These are phyloP conservation scores for Solanum clarkiae DNA, from an alignment of 257 asterid species.

Conservation along the genomic window DNA sequence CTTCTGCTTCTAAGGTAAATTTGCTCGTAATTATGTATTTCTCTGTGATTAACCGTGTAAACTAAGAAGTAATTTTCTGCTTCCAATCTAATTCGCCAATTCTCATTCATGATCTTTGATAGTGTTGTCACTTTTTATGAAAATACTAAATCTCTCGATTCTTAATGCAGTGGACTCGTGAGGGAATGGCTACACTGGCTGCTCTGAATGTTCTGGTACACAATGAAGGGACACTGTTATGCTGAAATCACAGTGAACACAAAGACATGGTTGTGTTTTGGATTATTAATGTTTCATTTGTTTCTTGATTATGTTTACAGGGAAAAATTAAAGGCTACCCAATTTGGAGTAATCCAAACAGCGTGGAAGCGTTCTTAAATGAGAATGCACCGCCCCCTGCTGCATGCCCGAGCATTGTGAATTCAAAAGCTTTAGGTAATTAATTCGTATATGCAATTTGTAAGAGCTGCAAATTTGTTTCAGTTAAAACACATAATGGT, in stretches of 20 bases:
- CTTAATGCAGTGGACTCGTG: conserved; percentile 88
- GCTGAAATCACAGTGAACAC: background rate
- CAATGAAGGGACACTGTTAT: background rate
- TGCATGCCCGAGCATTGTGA: conserved; percentile 91
- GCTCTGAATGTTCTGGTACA: conserved; percentile 90
- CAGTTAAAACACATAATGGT: background rate
- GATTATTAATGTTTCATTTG: background rate
- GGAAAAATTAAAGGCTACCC: conserved; percentile 88
- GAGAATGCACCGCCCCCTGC: conserved; percentile 71
- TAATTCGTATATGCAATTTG: background rate
- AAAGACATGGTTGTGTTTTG: background rate
- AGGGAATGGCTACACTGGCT: conserved; percentile 98
- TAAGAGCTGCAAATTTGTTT: background rate
- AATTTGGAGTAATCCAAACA: conserved; percentile 62
- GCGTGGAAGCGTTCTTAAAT: conserved; percentile 56
- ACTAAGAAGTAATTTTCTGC: background rate
- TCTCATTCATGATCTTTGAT: background rate
- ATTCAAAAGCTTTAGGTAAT: conserved; percentile 74
- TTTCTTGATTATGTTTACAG: conserved; percentile 15
- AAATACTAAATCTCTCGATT: background rate
- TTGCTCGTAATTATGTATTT: background rate
- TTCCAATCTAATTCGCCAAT: background rate
- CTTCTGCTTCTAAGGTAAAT: conserved; percentile 91
- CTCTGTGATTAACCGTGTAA: background rate
- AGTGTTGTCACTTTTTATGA: background rate